Percentiles rank a stretch among this genome's conserved stretches.
These are phyloP conservation scores for Myriosclerotinia duriaeana DNA, from an alignment of 2,329 filamentous ascomycete species.

Conservation along the genomic window DNA sequence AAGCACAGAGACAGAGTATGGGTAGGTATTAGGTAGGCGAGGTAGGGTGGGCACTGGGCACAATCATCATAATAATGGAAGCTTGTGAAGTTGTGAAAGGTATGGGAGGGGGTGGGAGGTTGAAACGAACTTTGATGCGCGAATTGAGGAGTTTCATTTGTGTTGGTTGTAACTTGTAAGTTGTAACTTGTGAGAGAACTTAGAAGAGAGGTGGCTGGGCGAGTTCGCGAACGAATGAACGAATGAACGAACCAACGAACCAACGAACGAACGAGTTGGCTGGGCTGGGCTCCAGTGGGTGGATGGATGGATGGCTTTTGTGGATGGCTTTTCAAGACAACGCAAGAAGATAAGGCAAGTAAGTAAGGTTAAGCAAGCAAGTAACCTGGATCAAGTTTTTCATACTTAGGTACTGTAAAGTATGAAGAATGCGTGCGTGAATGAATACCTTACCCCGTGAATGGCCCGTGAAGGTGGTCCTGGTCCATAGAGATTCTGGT, in stretches of 20 bases:
- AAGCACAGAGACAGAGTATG: no score
- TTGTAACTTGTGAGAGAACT: neutral
- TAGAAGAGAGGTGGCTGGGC: constrained; percentile 1
- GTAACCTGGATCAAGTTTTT: no score
- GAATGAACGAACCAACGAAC: no score
- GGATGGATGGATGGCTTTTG: neutral
- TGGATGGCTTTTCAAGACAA: neutral
- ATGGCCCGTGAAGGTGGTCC: neutral
- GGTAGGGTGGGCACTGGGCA: neutral
- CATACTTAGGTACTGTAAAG: no score
- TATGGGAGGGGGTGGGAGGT: no score
- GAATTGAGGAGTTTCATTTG: neutral
- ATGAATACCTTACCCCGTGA: no score
- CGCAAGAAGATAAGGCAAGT: neutral
- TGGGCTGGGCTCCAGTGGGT: constrained; percentile 7
- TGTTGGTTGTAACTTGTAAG: neutral
- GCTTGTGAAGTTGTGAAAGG: no score
- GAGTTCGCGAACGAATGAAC: neutral
- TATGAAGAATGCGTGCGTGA: no score
- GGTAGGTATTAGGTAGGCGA: neutral
- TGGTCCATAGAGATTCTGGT: neutral
- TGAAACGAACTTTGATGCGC: no score
- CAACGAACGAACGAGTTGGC: neutral
- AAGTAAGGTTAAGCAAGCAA: no score
- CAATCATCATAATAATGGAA: no score